Base-by-base conservation (phyloP, 129 eudicot species). In the Mikania micrantha region DNA sequence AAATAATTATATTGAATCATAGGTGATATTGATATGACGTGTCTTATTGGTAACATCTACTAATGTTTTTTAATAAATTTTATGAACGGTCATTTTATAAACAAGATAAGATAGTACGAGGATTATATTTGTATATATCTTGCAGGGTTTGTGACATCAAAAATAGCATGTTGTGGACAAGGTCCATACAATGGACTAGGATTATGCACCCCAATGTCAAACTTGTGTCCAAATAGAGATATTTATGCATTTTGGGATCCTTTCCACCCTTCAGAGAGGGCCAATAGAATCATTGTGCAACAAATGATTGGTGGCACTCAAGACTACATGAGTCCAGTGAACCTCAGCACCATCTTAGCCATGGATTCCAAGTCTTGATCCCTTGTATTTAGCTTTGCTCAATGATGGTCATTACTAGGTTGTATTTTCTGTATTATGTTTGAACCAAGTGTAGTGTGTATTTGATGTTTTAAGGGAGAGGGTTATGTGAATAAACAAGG, bases 141-240 rank as follows among this genome's bases (percentile, higher is more conserved):
- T 60, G 65, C 80, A 88, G 96, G 95, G 48, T 88, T 88, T 70
- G n/a, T 58, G 32, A 82, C 91, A 49, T 85, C 88, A 31, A 85
- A 85, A 74, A 67, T 74, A 67, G 95, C 95, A 64, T 88, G 95
- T 76, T 88, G 96, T 59, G 96, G 96, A 27, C 96, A 88, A 77
- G 96, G 96, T 15, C 96, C 85, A 25, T 82, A 82, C 79, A 88
- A 88, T 19, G 95, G 95, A 58, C 12, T 88, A 0, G 95, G 95
- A 36, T 69, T 88, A 13, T 88, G 95, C 83, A 88, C 88, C 8
- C 70, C 78, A 13, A 22, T 85, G 49, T 88, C 95, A 44, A 85
- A 88, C 31, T 64, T 88, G 72, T 88, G 91, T 71, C 76, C 88
- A 13, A 80, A 88, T 64, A 75, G 96, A 52, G 87, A 88, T 58